Evolutionary conservation across 192 early-diverging fungal species (phyloP).

Genomic region (Rhizophagus sp.): DNA sequence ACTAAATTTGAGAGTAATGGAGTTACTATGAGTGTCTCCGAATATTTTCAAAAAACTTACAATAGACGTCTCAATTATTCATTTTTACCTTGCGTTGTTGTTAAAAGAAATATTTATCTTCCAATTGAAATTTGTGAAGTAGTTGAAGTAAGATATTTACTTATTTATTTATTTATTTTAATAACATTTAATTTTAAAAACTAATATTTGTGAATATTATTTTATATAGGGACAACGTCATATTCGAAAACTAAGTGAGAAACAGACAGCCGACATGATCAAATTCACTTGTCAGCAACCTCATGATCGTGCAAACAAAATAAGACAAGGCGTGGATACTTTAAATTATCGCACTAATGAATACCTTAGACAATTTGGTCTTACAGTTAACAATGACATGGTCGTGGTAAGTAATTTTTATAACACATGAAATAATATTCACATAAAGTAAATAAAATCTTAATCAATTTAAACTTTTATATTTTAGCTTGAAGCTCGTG

Average conservation of each 20-base stretch:
- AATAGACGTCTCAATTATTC: conserved; percentile 71
- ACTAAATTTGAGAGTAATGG: conserved; percentile 70
- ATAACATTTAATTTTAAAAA: no score
- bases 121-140: conserved; percentile 93
- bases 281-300: neutral
- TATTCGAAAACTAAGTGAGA: neutral
- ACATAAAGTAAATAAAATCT: no score
- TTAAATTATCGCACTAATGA: neutral
- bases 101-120: conserved; percentile 65
- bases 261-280: neutral
- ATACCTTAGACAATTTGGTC: neutral
- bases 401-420: neutral
- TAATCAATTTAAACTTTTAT: no score
- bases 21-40: conserved; percentile 62
- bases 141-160: conserved; percentile 37
- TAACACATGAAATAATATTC: no score
- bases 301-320: neutral
- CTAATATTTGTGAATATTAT: no score
- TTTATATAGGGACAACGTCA: neutral
- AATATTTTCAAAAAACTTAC: conserved; percentile 80
- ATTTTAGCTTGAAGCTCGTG: neutral
- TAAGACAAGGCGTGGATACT: neutral
- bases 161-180: no score
- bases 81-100: conserved; percentile 82
- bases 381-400: neutral